Evolutionary conservation across 345 rosid species (phyloP).

Genomic region (Orychophragmus violaceus): DNA sequence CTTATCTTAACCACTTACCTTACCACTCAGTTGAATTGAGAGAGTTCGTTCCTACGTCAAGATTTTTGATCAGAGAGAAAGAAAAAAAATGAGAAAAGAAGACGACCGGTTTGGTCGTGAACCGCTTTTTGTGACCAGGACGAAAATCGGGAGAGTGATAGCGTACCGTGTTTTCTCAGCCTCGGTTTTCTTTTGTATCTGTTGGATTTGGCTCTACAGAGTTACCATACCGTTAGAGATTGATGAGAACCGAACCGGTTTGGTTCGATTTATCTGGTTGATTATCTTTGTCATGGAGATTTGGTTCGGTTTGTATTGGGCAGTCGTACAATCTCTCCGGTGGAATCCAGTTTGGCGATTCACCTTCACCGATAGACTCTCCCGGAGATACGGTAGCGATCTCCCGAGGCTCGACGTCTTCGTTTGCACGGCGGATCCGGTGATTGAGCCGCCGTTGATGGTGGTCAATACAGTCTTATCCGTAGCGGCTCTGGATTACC

Average conservation of each 20-base stretch:
- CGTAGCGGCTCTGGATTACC: constrained; percentile 50
- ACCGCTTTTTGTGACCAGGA: constrained; percentile 21
- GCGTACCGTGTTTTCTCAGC: constrained; percentile 27
- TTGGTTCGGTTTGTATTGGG: constrained; percentile 47
- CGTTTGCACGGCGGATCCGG: constrained; percentile 65
- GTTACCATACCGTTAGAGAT: constrained; percentile 16
- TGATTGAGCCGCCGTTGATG: constrained; percentile 66
- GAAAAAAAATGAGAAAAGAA: background rate
- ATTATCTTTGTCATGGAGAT: constrained; percentile 42
- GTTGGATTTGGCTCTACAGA: constrained; percentile 39
- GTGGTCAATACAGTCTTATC: constrained; percentile 67
- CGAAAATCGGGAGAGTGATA: constrained; percentile 15
- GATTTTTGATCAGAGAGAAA: too few species aligned
- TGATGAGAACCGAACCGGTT: constrained; percentile 3
- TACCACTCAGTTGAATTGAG: too few species aligned
- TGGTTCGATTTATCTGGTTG: constrained; percentile 33
- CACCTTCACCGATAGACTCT: constrained; percentile 39
- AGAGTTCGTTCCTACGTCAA: too few species aligned
- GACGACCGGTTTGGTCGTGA: background rate
- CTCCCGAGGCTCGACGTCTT: constrained; percentile 61
- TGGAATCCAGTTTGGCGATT: constrained; percentile 32
- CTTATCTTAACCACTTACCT: background rate
- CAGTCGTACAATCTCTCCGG: constrained; percentile 41
- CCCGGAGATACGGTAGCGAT: constrained; percentile 30
- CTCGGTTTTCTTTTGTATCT: constrained; percentile 33